These are phyloP conservation scores for Ustilago loliicola DNA, from an alignment of 1,284 basidiomycete species.

Conservation along the genomic window DNA sequence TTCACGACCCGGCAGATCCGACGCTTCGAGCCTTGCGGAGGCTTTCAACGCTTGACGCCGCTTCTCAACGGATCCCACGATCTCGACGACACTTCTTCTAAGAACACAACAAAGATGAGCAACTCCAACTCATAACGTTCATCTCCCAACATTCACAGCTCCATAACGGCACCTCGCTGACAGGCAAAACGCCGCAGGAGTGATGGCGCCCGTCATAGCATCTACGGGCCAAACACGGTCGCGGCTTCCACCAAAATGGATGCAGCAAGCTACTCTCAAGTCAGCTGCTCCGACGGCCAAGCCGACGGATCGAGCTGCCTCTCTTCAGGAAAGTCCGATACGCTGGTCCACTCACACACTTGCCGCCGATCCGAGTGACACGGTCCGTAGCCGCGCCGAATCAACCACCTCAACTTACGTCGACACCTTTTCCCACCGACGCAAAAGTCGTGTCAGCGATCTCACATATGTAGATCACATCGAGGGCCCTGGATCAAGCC, in stretches of 20 bases:
- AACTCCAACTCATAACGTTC: background rate
- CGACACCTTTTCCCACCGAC: conserved; percentile 46
- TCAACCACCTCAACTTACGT: conserved; percentile 43
- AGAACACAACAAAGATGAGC: background rate
- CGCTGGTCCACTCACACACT: conserved; percentile 43
- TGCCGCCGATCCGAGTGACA: conserved; percentile 29
- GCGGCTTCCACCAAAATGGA: conserved; percentile 42
- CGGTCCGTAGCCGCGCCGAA: conserved; percentile 38
- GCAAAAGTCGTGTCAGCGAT: conserved; percentile 47
- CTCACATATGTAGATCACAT: conserved; percentile 35
- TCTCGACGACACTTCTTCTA: background rate
- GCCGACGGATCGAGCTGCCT: conserved; percentile 5
- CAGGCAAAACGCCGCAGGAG: background rate
- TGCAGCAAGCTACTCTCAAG: conserved; percentile 21
- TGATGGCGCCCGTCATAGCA: conserved; percentile 36
- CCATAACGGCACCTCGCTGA: background rate
- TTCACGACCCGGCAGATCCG: background rate
- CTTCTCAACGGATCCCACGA: background rate
- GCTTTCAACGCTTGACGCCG: background rate
- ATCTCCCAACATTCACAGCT: background rate
- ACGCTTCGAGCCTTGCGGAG: background rate
- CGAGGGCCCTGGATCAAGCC: conserved; percentile 13
- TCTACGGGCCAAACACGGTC: conserved; percentile 38
- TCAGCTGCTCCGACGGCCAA: conserved; percentile 15
- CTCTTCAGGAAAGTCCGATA: conserved; percentile 11